Evolutionary conservation across 768 basidiomycete genomes (phyloP).

Genomic region (Coprinopsis sp.): DNA sequence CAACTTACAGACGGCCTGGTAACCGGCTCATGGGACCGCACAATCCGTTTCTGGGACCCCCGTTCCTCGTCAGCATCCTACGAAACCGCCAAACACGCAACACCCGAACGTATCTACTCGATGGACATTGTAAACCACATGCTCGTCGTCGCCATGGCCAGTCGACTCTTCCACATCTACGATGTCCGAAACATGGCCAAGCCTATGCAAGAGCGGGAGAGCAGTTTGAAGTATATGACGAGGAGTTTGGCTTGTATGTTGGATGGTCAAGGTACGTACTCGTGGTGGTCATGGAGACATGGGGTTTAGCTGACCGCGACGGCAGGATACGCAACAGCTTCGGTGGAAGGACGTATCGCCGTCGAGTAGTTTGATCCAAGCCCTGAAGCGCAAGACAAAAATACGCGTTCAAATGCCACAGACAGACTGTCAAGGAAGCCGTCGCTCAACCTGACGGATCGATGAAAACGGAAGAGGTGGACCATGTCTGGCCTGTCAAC

Average conservation of each 20-base stretch:
- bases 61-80: conserved; percentile 43
- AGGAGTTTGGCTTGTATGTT: conserved; percentile 88
- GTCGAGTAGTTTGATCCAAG: conserved; percentile 94
- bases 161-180: conserved; percentile 84
- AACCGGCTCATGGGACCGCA: conserved; percentile 90
- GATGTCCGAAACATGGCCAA: conserved; percentile 75
- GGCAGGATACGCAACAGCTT: conserved; percentile 86
- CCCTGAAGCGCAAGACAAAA: conserved; percentile 72
- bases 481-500: conserved; percentile 97
- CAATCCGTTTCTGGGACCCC: conserved; percentile 87
- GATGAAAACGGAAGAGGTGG: conserved; percentile 62
- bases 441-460: neutral
- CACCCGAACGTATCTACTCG: conserved; percentile 83
- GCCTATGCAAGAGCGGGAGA: conserved; percentile 76
- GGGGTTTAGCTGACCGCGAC: neutral
- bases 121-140: conserved; percentile 75
- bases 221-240: conserved; percentile 94
- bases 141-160: conserved; percentile 91
- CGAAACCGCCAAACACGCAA: conserved; percentile 54
- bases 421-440: conserved; percentile 50
- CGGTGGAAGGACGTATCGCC: conserved; percentile 93
- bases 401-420: conserved; percentile 97
- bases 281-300: neutral
- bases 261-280: conserved; percentile 73
- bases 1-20: conserved; percentile 45